A percentile compares a stretch with the other conserved stretches of the same genome.
Evolutionary conservation across 208 protist genomes (phyloP).

Genomic region (Acanthamoeba quina): DNA sequence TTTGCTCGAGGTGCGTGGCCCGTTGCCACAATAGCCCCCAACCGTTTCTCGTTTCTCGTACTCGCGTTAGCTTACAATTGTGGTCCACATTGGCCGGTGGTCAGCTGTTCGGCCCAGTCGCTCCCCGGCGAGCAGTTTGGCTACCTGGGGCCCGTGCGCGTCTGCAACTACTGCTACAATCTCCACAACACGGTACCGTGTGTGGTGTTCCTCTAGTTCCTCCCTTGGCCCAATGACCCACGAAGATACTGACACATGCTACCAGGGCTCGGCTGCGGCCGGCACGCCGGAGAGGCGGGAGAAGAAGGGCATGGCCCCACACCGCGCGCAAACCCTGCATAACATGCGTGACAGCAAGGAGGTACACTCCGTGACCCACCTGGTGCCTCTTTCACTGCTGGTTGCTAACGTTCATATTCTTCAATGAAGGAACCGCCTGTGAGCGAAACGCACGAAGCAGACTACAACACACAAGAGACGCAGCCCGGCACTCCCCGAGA

Average conservation of each 20-base stretch:
- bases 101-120: constrained; percentile 34
- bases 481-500: not conserved
- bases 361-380: not conserved
- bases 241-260: too few species aligned
- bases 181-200: not conserved
- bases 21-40: not conserved
- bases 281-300: not conserved
- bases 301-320: not conserved
- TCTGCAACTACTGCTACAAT: constrained; percentile 73
- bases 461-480: not conserved
- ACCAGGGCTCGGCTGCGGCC: not conserved
- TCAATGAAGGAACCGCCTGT: not conserved
- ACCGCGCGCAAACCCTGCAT: not conserved
- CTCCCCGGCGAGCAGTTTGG: constrained; percentile 34
- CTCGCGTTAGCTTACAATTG: not conserved
- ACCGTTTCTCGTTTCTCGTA: not conserved
- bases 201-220: not conserved
- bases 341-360: not conserved
- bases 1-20: constrained; percentile 73
- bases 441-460: not conserved
- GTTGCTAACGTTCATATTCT: not conserved
- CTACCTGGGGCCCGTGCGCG: constrained; percentile 35
- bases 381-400: not conserved
- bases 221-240: too few species aligned
- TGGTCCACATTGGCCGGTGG: not conserved